Base-by-base conservation (phyloP, 2,329 filamentous ascomycete genomes). In the Apiospora phragmitis region DNA sequence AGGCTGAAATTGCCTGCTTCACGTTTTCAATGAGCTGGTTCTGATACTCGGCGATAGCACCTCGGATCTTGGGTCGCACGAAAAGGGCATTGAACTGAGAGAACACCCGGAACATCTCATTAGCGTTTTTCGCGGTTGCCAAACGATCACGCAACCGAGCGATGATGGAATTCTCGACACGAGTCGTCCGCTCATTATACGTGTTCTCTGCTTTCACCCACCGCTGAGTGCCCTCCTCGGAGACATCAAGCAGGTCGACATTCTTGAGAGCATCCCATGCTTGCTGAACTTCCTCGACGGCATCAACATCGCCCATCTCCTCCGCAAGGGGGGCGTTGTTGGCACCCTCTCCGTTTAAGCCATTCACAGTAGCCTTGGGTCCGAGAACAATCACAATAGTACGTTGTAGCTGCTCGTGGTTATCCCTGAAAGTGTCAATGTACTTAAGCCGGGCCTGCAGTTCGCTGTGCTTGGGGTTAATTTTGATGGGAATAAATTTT, bases 1-100 rank as follows among this genome's bases (percentile, higher is more conserved):
- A 87, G 5, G 92, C 91, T 59, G 93, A 92, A 76, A 99, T 99
- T 78, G 97, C 97, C 78, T 94, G 92, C 81, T 98, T 98, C 77
- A 99, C 96, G 76, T 97, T 97, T 77, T 98, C 95, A 80, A 99
- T 97, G 43, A 99, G 90, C 81, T 98, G 95, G 5, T 95, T 96
- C 81, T 99, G 96, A 80, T 99, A 99, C 83, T 99, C 95, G 59
- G 94, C 93, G 78, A 99, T 99, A 70, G 96, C 97, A 75, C 97
- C 95, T 74, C 96, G 92, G 83, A 99, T 98, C 87, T 99, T 99
- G n/a, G 96, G 96, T 71, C 96, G 91, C 70, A 99, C 95, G 76
- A 99, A 97, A 41, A 99, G 91, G 1, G 96, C 96, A 80, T 99
- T 99, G 88, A 99, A 99, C 80, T 98, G 98, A 69, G 96, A 98